phyloP scores from a whole-genome alignment of 179 eudicot species.

The Spinacia oleracea region DNA sequence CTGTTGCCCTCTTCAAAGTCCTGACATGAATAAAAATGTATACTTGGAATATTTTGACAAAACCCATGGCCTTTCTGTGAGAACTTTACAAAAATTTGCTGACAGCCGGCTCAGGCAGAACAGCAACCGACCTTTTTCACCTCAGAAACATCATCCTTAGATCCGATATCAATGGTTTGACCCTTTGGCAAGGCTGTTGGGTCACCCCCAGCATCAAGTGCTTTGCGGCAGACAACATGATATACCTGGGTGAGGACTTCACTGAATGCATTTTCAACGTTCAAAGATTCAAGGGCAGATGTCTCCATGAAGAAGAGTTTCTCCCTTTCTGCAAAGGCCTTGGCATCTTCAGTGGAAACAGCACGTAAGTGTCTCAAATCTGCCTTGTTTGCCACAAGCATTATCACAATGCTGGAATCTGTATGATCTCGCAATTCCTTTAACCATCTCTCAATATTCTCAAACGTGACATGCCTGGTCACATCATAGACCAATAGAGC shows the following conservation, averaged over 20 bases:
- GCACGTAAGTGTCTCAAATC: slow-evolving; percentile 37
- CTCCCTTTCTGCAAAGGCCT: slow-evolving; percentile 38
- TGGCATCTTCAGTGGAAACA: slow-evolving; percentile 37
- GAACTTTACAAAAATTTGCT: slow-evolving; percentile 24
- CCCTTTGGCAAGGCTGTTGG: slow-evolving; percentile 38
- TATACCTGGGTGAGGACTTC: slow-evolving; percentile 44
- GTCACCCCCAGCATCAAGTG: slow-evolving; percentile 38
- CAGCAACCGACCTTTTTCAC: slow-evolving; percentile 42
- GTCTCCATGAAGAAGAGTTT: slow-evolving; percentile 39
- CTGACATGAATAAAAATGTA: slow-evolving; percentile 14
- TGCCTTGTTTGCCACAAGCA: slow-evolving; percentile 40
- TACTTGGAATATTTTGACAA: slow-evolving; percentile 14
- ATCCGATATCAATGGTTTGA: slow-evolving; percentile 37
- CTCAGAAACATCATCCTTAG: slow-evolving; percentile 41
- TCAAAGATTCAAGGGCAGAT: slow-evolving; percentile 39
- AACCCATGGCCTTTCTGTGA: slow-evolving; percentile 18
- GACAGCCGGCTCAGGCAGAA: slow-evolving; percentile 26
- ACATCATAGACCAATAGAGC: slow-evolving; percentile 37
- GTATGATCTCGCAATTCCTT: slow-evolving; percentile 39
- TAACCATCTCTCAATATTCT: slow-evolving; percentile 37
- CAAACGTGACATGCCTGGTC: slow-evolving; percentile 38
- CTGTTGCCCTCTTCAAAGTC: slow-evolving; percentile 12
- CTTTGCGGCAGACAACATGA: slow-evolving; percentile 36
- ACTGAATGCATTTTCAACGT: slow-evolving; percentile 37
- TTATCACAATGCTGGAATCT: slow-evolving; percentile 30